These are phyloP conservation scores for Hypoxylon sp. DNA, from an alignment of 2,329 filamentous ascomycete species.

Conservation along the genomic window DNA sequence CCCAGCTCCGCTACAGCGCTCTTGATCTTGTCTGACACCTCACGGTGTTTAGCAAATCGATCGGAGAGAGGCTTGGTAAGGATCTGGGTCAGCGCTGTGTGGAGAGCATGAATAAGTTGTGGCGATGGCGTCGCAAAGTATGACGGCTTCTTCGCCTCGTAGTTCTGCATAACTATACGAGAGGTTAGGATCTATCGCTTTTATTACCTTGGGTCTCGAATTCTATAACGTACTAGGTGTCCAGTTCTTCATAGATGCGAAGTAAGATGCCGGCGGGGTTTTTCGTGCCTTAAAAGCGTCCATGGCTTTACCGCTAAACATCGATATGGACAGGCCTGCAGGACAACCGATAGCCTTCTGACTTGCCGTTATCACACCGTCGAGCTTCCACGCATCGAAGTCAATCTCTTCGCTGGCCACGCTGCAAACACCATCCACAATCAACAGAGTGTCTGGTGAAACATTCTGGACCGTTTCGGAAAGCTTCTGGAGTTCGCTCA, in stretches of 20 bases:
- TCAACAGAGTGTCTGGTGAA: conserved; percentile 89
- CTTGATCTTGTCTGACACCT: conserved; percentile 88
- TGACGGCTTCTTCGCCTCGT: conserved; percentile 95
- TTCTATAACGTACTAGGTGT: conserved; percentile 75
- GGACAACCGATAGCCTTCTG: conserved; percentile 98
- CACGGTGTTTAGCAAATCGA: conserved; percentile 84
- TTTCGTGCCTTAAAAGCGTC: conserved; percentile 83
- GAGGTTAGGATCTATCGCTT: conserved; percentile 33
- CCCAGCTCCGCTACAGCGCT: conserved; percentile 83
- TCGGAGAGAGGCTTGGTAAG: conserved; percentile 82
- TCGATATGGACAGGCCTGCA: conserved; percentile 92
- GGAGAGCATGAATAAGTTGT: conserved; percentile 91
- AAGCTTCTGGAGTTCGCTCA: conserved; percentile 89
- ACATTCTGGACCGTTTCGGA: conserved; percentile 86
- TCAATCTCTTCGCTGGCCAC: conserved; percentile 95
- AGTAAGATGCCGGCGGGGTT: conserved; percentile 87
- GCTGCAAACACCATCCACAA: conserved; percentile 97
- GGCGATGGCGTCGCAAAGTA: conserved; percentile 98
- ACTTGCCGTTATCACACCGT: conserved; percentile 92
- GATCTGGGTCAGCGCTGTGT: conserved; percentile 90
- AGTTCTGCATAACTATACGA: conserved; percentile 92
- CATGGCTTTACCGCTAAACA: conserved; percentile 91
- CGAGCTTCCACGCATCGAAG: conserved; percentile 94
- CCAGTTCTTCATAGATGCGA: conserved; percentile 98
- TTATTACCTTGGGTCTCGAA: not conserved